Conservation (phyloP, 306 rosid genomes). For the Cyamopsis tetragonoloba region DNA sequence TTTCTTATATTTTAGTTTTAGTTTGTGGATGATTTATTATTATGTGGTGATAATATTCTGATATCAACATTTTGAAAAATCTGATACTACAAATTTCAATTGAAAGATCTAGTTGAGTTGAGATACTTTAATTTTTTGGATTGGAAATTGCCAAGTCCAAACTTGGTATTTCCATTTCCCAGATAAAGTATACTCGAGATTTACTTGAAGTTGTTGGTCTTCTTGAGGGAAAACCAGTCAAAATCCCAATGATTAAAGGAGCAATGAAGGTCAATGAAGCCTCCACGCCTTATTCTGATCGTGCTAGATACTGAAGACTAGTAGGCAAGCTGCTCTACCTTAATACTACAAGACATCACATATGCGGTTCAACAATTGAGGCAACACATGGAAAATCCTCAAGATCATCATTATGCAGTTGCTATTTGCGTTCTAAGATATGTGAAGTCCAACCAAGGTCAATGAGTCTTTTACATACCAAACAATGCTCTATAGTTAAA, state of each 20-base stretch:
- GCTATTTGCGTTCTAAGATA: too few species aligned
- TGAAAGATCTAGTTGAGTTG: background rate
- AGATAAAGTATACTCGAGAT: background rate
- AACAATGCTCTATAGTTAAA: background rate
- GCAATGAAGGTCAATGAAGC: too few species aligned
- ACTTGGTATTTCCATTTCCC: background rate
- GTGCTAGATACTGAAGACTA: background rate
- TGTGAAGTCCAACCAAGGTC: too few species aligned
- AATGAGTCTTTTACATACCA: too few species aligned
- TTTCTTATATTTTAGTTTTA: background rate
- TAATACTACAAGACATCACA: too few species aligned
- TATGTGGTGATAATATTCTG: background rate
- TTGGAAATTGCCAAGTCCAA: background rate
- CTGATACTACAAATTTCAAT: background rate
- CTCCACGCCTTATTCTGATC: too few species aligned
- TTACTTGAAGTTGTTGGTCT: background rate
- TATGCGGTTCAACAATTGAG: too few species aligned
- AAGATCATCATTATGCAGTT: too few species aligned
- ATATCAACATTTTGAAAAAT: background rate
- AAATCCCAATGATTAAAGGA: background rate
- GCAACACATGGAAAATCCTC: too few species aligned
- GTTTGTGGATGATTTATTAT: background rate
- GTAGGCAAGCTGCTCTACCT: background rate
- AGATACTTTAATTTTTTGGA: background rate
- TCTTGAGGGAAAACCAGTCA: background rate